Percentiles rank a stretch among this genome's conserved stretches.
These are phyloP conservation scores for Phytomonas francai DNA, from an alignment of 208 protist genomes.

Conservation along the genomic window DNA sequence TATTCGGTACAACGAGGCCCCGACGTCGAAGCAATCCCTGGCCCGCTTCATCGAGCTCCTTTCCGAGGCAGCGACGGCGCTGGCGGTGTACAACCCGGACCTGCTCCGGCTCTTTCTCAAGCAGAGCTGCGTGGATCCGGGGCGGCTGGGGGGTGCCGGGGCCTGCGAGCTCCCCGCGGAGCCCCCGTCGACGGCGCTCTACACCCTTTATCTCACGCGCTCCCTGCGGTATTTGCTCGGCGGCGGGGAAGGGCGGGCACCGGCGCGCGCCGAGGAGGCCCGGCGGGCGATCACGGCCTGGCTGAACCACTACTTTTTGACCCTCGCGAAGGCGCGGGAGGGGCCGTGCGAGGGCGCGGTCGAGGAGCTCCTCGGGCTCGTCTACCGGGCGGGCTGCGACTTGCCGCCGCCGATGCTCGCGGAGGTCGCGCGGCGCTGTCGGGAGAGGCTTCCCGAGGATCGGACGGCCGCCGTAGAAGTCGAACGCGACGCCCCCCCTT, in stretches of 20 bases:
- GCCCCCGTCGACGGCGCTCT: conserved; percentile 4
- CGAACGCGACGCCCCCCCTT: not conserved
- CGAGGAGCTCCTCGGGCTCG: conserved; percentile 14
- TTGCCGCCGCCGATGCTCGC: conserved; percentile 6
- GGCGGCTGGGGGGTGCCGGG: not conserved
- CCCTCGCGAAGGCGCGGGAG: not conserved
- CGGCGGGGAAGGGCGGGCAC: not conserved
- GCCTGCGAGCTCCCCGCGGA: not conserved
- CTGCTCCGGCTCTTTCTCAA: conserved; percentile 27
- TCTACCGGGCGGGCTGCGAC: conserved; percentile 19
- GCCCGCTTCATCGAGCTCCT: conserved; percentile 31
- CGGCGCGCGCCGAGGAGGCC: not conserved
- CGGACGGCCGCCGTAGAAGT: not conserved
- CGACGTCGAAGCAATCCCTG: not conserved
- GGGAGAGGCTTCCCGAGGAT: not conserved
- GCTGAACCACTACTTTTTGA: conserved; percentile 17
- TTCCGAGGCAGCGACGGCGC: conserved; percentile 18
- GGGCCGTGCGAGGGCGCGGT: not conserved
- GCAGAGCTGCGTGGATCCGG: conserved; percentile 22
- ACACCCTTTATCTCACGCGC: conserved; percentile 13
- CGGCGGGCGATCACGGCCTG: conserved; percentile 10
- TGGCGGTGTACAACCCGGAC: conserved; percentile 16
- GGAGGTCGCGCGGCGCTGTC: not conserved
- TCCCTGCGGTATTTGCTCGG: conserved; percentile 15
- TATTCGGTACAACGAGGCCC: conserved; percentile 21